Percentiles rank a stretch among this genome's conserved stretches.
phyloP scores from a whole-genome alignment of 805 yeast genomes.

The Metschnikowia colocasiae region DNA sequence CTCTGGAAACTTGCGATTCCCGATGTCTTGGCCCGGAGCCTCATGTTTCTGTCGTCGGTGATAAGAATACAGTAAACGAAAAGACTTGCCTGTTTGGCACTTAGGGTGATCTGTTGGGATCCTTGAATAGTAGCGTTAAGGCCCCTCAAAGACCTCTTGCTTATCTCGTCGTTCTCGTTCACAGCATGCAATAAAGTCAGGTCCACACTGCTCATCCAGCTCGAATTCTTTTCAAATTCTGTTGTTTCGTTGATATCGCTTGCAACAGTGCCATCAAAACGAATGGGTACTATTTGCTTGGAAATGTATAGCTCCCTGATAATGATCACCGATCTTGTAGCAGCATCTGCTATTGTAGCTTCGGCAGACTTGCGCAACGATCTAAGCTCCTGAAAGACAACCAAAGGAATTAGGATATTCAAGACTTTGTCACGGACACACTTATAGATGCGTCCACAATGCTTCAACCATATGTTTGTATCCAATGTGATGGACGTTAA shows the following conservation, averaged over 20 bases:
- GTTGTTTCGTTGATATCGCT: slow-evolving; percentile 65
- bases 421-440: slow-evolving; percentile 59
- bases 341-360: slow-evolving; percentile 72
- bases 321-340: slow-evolving; percentile 74
- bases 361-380: slow-evolving; percentile 69
- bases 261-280: slow-evolving; percentile 69
- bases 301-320: slow-evolving; percentile 62
- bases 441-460: slow-evolving; percentile 72
- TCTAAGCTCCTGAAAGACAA: slow-evolving; percentile 74
- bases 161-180: slow-evolving; percentile 39
- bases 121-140: slow-evolving; percentile 17
- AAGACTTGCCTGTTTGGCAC: slow-evolving; percentile 36
- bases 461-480: slow-evolving; percentile 78
- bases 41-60: slow-evolving; percentile 73
- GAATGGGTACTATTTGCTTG: slow-evolving; percentile 52
- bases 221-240: slow-evolving; percentile 68
- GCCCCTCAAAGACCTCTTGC: slow-evolving; percentile 40
- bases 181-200: slow-evolving; percentile 58
- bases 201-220: slow-evolving; percentile 71
- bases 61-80: slow-evolving; percentile 60
- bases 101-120: slow-evolving; percentile 21
- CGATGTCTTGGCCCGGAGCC: slow-evolving; percentile 58
- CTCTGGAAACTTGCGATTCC: slow-evolving; percentile 55
- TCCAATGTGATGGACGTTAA: slow-evolving; percentile 62
- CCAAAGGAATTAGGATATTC: slow-evolving; percentile 62